Evolutionary conservation across 208 protist genomes (phyloP).

Genomic region (Acanthamoeba triangularis): DNA sequence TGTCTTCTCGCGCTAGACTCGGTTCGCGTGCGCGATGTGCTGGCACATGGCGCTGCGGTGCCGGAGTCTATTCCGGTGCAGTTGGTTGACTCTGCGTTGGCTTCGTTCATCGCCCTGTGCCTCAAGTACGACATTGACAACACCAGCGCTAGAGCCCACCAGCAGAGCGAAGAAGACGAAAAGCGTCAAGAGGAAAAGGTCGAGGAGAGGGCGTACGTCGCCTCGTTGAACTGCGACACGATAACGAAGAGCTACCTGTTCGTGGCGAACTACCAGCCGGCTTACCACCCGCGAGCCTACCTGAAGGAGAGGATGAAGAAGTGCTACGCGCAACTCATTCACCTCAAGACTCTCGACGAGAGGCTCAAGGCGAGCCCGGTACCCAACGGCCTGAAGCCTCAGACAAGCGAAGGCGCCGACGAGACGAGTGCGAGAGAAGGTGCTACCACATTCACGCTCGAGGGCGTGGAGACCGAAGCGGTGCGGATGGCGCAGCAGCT

Average conservation of each 20-base stretch:
- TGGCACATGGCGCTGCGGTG: slow-evolving; percentile 20
- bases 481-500: background rate
- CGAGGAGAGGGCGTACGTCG: background rate
- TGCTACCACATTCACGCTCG: background rate
- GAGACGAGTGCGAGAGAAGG: background rate
- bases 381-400: background rate
- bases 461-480: background rate
- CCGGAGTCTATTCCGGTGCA: slow-evolving; percentile 8
- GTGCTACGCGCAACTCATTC: background rate
- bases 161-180: background rate
- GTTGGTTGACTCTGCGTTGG: slow-evolving; percentile 12
- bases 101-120: slow-evolving; percentile 11
- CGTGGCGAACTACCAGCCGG: slow-evolving; percentile 17
- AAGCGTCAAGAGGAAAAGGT: background rate
- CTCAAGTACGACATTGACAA: slow-evolving; percentile 23
- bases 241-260: slow-evolving; percentile 31
- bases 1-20: background rate
- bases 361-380: background rate
- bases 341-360: background rate
- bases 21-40: slow-evolving; percentile 30
- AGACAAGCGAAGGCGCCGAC: background rate
- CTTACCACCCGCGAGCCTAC: slow-evolving; percentile 23
- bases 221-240: background rate
- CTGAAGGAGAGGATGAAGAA: background rate
- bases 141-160: background rate